Evolutionary conservation across 2,329 filamentous ascomycete genomes (phyloP), one percentile per base, ranked within the genome.

Genomic region (Exophiala aquamarina): DNA sequence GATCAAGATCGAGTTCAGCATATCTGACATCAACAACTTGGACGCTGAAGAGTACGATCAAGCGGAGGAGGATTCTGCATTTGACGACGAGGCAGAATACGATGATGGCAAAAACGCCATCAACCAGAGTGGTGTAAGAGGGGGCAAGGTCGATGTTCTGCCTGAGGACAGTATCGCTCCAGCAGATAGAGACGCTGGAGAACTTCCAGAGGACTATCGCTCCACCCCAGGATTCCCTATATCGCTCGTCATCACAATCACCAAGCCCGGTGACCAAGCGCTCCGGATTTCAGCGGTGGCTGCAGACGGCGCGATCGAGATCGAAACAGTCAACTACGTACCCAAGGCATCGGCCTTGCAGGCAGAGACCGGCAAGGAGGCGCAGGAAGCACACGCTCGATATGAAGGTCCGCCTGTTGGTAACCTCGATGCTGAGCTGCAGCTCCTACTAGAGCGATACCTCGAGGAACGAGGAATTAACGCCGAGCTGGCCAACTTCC

Each of bases 341-440:
- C 76, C 81, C 60, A 84, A 91, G 60, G 77, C 86, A 51, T 83
- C 86, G 49, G 74, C 94, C 56, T 89, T 92, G 33, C 83, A 89
- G 65, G 82, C 86, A 54, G 76, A 84, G 62, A 83, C 78, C 41
- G 83, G 89, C 56, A 90, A 89, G 78, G 75, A 81, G 61, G 80
- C 89, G 63, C 81, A 86, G 67, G 55, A 59, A 35, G 52, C 45
- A 11, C 44, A 47, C 26, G 46, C 43, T 18, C 41, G 50, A 11
- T 98, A 97, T 75, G 85, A 88, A 33, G 93, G 93, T 46, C 93
- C 93, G 52, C 87, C 89, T 45, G 97, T 96, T 69, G 85, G 83
- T 71, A 95, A 89, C 75, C 83, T 98, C 49, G 93, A 98, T 66
- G 90, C 96, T 74, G 92, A 97, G 67, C 81, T 98, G 35, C 92